A percentile compares a stretch with the other conserved stretches of the same genome.
Conservation (phyloP, 257 asterid genomes). For the Cruciata laevipes region DNA sequence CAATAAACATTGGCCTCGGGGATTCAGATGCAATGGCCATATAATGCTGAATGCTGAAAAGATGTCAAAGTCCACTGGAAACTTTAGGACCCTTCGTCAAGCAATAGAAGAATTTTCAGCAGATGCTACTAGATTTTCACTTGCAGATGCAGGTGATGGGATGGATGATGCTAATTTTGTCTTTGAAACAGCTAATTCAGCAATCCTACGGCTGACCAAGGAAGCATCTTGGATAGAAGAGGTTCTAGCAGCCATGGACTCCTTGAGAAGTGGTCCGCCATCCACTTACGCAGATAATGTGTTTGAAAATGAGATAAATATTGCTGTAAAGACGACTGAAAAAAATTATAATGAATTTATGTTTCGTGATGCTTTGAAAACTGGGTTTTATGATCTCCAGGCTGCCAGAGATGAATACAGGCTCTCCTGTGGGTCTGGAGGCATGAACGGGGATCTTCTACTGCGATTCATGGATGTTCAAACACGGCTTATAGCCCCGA, state of each 20-base stretch:
- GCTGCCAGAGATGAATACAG: slow-evolving; percentile 84
- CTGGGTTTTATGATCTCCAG: slow-evolving; percentile 82
- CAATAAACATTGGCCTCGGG: slow-evolving; percentile 72
- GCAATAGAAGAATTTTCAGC: slow-evolving; percentile 92
- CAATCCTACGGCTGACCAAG: slow-evolving; percentile 81
- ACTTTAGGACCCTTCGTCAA: slow-evolving; percentile 77
- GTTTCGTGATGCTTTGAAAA: slow-evolving; percentile 81
- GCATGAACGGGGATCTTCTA: slow-evolving; percentile 59
- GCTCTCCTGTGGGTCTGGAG: slow-evolving; percentile 69
- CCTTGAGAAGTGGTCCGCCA: slow-evolving; percentile 49
- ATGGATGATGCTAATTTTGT: slow-evolving; percentile 95
- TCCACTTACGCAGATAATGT: slow-evolving; percentile 62
- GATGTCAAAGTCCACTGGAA: slow-evolving; percentile 95
- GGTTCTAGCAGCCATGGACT: slow-evolving; percentile 50
- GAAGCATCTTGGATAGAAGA: slow-evolving; percentile 88
- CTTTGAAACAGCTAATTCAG: slow-evolving; percentile 87
- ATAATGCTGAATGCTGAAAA: slow-evolving; percentile 85
- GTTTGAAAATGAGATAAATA: slow-evolving; percentile 71
- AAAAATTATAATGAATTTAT: slow-evolving; percentile 61
- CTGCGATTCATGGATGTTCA: slow-evolving; percentile 78
- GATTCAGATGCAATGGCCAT: slow-evolving; percentile 93
- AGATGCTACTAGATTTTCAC: slow-evolving; percentile 85
- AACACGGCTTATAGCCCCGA: slow-evolving; percentile 62
- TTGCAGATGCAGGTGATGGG: slow-evolving; percentile 98
- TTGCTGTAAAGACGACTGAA: slow-evolving; percentile 71